Conservation (phyloP, 768 basidiomycete genomes). For the Fistulinella prunicolor region DNA sequence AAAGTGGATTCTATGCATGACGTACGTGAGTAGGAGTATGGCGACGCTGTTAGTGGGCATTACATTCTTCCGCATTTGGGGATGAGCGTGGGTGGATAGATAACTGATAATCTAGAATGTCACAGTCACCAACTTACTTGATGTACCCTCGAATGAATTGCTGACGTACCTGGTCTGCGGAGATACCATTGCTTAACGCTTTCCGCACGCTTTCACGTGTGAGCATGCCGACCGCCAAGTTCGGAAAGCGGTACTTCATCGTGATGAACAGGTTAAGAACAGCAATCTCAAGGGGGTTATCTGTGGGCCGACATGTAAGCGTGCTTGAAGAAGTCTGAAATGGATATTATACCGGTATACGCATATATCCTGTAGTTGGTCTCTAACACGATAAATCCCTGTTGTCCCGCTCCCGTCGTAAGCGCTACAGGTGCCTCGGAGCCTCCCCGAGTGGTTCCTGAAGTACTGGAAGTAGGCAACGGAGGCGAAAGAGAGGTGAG, state of each 20-base stretch:
- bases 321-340: conserved; percentile 1
- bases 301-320: conserved; percentile 41
- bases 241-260: conserved; percentile 92
- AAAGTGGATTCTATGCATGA: conserved; percentile 69
- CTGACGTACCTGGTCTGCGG: conserved; percentile 81
- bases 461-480: conserved; percentile 52
- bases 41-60: conserved; percentile 20
- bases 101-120: conserved; percentile 85
- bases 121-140: conserved; percentile 17
- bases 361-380: conserved; percentile 99
- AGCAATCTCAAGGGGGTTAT: conserved; percentile 94
- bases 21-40: conserved; percentile 12
- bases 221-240: conserved; percentile 93
- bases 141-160: conserved; percentile 17
- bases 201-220: conserved; percentile 95
- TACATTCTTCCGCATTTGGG: conserved; percentile 96
- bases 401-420: conserved; percentile 55
- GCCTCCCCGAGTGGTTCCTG: conserved; percentile 15
- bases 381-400: conserved; percentile 95
- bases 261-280: conserved; percentile 92
- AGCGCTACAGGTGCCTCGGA: conserved; percentile 25
- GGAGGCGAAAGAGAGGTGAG: conserved; percentile 88
- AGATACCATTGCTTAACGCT: conserved; percentile 92
- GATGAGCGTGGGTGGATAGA: conserved; percentile 90
- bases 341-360: conserved; percentile 71